Evolutionary conservation across 495 filamentous ascomycete species (phyloP).

Genomic region (Pyrenula massariospora): DNA sequence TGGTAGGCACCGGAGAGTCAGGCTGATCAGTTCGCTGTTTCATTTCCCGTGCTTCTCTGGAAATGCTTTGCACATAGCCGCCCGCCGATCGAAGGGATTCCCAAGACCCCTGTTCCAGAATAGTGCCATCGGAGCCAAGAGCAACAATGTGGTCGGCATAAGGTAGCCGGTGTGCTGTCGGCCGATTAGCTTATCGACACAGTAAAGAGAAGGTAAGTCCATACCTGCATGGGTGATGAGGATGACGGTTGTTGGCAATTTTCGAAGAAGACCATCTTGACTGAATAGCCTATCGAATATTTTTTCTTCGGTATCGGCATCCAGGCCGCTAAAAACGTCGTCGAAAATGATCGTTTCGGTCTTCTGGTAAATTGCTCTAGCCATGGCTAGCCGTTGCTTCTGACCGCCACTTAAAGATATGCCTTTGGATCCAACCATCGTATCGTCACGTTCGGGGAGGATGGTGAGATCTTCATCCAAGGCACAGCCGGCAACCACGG

Average conservation of each 20-base stretch:
- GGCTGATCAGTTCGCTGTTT: neutral
- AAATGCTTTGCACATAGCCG: constrained; percentile 32
- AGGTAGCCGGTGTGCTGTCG: constrained; percentile 30
- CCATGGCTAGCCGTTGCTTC: constrained; percentile 23
- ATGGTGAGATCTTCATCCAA: constrained; percentile 18
- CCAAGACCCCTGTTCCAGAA: constrained; percentile 41
- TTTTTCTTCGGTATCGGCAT: constrained; percentile 16
- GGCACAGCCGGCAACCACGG: constrained; percentile 20
- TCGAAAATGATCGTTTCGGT: constrained; percentile 19
- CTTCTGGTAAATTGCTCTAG: constrained; percentile 21
- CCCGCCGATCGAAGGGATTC: constrained; percentile 27
- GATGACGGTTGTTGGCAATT: constrained; percentile 21
- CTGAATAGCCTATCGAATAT: constrained; percentile 31
- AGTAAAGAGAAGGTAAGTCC: neutral
- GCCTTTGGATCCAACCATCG: constrained; percentile 16
- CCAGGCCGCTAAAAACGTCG: constrained; percentile 18
- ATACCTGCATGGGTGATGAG: constrained; percentile 15
- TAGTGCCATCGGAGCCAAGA: constrained; percentile 28
- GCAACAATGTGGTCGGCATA: constrained; percentile 41
- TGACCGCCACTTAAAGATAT: constrained; percentile 22
- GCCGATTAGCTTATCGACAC: neutral
- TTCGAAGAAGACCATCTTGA: constrained; percentile 5
- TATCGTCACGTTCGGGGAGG: constrained; percentile 18
- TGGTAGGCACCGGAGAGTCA: neutral
- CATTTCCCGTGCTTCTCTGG: neutral